These are phyloP conservation scores for Penicillium salamii DNA, from an alignment of 495 filamentous ascomycete genomes.

Conservation along the genomic window DNA sequence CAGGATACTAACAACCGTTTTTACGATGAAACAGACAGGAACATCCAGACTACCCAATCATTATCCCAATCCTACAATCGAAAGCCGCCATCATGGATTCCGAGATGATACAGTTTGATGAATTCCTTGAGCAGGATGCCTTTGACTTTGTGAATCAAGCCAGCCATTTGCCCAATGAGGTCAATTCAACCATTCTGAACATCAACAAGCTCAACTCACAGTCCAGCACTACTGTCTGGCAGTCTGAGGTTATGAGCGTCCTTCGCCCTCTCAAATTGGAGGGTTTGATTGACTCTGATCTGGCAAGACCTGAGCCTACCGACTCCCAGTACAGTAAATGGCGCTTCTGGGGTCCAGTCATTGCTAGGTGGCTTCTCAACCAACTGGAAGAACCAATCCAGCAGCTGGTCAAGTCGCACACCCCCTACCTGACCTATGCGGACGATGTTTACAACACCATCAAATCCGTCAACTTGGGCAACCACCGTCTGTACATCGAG, in stretches of 20 bases:
- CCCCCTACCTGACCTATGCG: neutral
- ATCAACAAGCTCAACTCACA: slow-evolving; percentile 1
- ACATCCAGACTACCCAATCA: too few relatives aligned
- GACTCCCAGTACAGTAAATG: neutral
- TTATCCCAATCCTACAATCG: too few relatives aligned
- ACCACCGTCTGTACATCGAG: neutral
- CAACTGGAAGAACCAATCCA: neutral
- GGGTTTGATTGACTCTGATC: neutral
- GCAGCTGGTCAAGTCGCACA: neutral
- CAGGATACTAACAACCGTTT: too few relatives aligned
- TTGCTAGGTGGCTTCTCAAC: neutral
- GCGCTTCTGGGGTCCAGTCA: neutral
- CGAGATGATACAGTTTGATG: too few relatives aligned
- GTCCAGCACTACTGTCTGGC: neutral
- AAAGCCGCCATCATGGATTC: too few relatives aligned
- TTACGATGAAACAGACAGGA: too few relatives aligned
- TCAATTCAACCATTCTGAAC: neutral
- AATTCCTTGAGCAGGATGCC: too few relatives aligned
- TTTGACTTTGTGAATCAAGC: slow-evolving; percentile 1
- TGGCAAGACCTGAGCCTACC: neutral
- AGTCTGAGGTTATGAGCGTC: neutral
- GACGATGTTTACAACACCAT: neutral
- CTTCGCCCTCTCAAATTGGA: neutral
- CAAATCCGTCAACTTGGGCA: neutral
- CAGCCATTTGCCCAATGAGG: neutral